Percentiles rank a stretch among this genome's conserved stretches.
Conservation (phyloP, 2,329 filamentous ascomycete species). For the Paradendryphiella salina region DNA sequence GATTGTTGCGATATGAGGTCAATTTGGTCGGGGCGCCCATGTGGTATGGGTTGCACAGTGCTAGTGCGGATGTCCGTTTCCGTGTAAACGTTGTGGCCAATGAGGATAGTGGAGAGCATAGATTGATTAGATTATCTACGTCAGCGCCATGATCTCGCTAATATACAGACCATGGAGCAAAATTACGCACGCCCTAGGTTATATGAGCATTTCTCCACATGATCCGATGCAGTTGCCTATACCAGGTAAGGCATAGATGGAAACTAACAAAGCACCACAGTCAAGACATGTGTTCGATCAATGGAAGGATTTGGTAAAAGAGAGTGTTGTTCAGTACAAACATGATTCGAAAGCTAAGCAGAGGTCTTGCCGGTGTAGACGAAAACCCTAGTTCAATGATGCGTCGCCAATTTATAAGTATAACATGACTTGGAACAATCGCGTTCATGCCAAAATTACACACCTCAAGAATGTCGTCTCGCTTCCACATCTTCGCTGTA, state of each 20-base stretch:
- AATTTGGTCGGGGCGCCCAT: slow-evolving; percentile 3
- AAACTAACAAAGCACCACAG: not conserved
- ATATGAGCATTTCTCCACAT: not conserved
- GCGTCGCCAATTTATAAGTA: not conserved
- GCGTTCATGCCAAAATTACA: not conserved
- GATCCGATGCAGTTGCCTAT: not conserved
- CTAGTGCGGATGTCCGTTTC: slow-evolving; percentile 9
- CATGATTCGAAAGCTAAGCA: too few relatives aligned
- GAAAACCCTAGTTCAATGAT: not conserved
- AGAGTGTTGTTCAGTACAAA: too few relatives aligned
- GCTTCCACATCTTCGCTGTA: slow-evolving; percentile 11
- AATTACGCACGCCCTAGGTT: not conserved
- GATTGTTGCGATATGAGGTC: slow-evolving; percentile 7
- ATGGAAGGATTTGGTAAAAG: too few relatives aligned
- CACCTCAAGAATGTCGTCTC: not conserved
- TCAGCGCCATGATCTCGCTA: slow-evolving; percentile 3
- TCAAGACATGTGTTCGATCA: too few relatives aligned
- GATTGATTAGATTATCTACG: slow-evolving; percentile 8
- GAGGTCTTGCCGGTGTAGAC: too few relatives aligned
- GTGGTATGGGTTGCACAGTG: not conserved
- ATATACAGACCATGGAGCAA: not conserved
- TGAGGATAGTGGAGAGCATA: not conserved
- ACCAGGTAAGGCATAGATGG: not conserved
- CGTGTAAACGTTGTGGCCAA: slow-evolving; percentile 3
- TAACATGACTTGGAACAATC: not conserved